phyloP scores from a whole-genome alignment of 306 rosid species.

The Lupinus albus region DNA sequence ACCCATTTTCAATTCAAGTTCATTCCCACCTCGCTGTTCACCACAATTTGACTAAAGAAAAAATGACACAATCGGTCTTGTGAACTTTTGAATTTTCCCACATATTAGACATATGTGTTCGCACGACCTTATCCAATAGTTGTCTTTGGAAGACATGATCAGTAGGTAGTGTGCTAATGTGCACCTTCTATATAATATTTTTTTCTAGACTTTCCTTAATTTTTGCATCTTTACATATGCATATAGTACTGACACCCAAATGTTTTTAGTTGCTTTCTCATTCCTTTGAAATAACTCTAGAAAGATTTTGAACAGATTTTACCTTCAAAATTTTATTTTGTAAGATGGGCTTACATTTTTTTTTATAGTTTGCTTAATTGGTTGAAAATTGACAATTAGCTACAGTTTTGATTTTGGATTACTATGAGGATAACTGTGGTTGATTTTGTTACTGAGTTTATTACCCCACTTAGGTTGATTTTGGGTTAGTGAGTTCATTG shows the following conservation, averaged over 20 bases:
- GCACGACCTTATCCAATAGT: background rate
- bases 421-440: background rate
- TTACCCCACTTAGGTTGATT: too few species aligned
- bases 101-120: conserved; percentile 1
- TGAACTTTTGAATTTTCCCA: background rate
- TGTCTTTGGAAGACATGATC: background rate
- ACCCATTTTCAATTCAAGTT: conserved; percentile 14
- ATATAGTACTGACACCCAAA: background rate
- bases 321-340: background rate
- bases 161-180: conserved; percentile 20
- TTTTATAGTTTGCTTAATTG: background rate
- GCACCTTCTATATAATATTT: conserved; percentile 3
- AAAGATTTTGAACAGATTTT: too few species aligned
- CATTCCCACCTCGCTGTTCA: conserved; percentile 3
- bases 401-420: background rate
- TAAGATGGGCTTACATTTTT: background rate
- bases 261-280: too few species aligned
- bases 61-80: conserved; percentile 10
- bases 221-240: background rate
- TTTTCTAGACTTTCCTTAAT: background rate
- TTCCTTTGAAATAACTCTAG: too few species aligned
- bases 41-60: conserved; percentile 8
- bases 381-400: background rate
- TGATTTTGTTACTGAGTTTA: conserved; percentile 14
- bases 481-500: too few species aligned